Percentiles rank a stretch among this genome's conserved stretches.
phyloP scores from a whole-genome alignment of 2,329 filamentous ascomycete genomes.

The Dothidotthia symphoricarpi region DNA sequence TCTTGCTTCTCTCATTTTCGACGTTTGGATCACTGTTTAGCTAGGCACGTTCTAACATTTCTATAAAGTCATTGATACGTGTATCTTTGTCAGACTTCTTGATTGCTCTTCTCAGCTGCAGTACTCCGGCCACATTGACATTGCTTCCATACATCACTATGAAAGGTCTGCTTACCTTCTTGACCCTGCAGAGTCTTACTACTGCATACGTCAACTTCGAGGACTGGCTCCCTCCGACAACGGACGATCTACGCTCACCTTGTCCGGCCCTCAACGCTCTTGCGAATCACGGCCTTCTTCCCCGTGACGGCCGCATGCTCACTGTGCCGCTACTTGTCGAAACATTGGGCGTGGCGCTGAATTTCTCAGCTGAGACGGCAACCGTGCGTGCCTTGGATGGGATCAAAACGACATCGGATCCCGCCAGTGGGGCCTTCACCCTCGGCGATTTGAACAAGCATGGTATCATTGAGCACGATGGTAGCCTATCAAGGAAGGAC shows the following conservation, averaged over 20 bases:
- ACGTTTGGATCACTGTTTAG: too few relatives aligned
- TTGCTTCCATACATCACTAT: too few relatives aligned
- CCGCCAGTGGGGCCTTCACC: conserved; percentile 19
- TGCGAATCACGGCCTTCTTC: conserved; percentile 37
- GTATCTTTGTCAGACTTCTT: too few relatives aligned
- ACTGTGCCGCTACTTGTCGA: conserved; percentile 28
- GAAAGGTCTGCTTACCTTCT: conserved; percentile 1
- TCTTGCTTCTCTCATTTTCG: too few relatives aligned
- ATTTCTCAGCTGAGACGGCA: conserved; percentile 32
- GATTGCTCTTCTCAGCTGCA: too few relatives aligned
- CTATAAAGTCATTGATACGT: too few relatives aligned
- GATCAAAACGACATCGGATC: conserved; percentile 12
- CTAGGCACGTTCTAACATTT: too few relatives aligned
- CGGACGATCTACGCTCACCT: conserved; percentile 19
- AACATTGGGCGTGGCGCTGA: conserved; percentile 26
- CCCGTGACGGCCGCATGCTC: conserved; percentile 33
- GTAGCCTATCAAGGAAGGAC: conserved; percentile 28
- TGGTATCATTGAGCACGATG: conserved; percentile 40
- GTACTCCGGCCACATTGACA: too few relatives aligned
- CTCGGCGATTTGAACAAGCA: conserved; percentile 37
- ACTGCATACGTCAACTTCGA: conserved; percentile 9
- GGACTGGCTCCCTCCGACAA: conserved; percentile 16
- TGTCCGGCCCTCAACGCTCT: conserved; percentile 37
- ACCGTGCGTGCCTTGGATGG: conserved; percentile 23
- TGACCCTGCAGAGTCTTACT: too few relatives aligned